Conservation (phyloP, 2,329 filamentous ascomycete genomes). For the Cytospora chrysosperma region DNA sequence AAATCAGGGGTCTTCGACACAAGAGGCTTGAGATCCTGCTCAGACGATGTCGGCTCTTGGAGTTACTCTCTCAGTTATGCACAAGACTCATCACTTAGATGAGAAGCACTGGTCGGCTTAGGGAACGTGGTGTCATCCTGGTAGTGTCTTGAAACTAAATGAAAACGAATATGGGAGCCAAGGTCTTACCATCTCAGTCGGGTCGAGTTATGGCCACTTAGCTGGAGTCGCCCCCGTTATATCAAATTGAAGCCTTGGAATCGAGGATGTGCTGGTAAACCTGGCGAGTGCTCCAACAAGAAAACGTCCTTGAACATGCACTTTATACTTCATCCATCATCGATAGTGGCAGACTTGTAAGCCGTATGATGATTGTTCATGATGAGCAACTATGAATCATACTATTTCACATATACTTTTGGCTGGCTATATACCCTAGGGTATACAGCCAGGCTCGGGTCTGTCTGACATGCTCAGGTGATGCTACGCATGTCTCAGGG, state of each 20-base stretch:
- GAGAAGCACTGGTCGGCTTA: conserved; percentile 16
- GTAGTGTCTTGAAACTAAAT: background rate
- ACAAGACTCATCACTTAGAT: conserved; percentile 10
- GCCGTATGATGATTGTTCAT: background rate
- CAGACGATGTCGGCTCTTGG: conserved; percentile 24
- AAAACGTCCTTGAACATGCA: no score
- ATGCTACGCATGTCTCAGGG: no score
- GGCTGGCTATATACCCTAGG: background rate
- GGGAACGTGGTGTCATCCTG: conserved; percentile 19
- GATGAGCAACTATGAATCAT: conserved; percentile 19
- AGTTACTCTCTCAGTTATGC: conserved; percentile 11
- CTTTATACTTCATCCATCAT: background rate
- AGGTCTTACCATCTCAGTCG: background rate
- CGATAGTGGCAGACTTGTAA: background rate
- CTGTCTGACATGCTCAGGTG: background rate
- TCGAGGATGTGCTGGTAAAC: background rate
- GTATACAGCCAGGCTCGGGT: background rate
- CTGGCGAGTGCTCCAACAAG: background rate
- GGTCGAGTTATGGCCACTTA: background rate
- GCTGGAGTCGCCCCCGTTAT: background rate
- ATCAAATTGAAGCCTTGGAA: background rate
- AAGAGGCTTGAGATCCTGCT: background rate
- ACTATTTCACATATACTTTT: background rate
- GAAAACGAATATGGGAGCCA: no score
- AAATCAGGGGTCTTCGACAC: no score